phyloP scores from a whole-genome alignment of 805 yeast species.

The Debaryomyces castellii region DNA sequence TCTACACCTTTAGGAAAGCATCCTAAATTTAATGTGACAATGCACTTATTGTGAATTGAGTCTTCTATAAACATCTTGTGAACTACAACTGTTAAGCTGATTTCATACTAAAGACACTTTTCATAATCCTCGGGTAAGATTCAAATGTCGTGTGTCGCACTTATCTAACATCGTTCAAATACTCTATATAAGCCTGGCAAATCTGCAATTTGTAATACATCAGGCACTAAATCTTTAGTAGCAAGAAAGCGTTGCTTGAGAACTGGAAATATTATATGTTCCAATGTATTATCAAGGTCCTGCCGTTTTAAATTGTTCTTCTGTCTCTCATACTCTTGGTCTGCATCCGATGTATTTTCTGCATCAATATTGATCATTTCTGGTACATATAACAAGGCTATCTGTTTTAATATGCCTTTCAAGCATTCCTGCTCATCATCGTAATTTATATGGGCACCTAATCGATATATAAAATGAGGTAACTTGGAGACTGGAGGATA shows the following conservation, averaged over 20 bases:
- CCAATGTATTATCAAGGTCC: conserved; percentile 41
- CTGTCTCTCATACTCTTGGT: conserved; percentile 16
- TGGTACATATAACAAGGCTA: conserved; percentile 76
- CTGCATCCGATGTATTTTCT: conserved; percentile 7
- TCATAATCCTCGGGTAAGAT: not conserved
- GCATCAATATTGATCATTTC: conserved; percentile 36
- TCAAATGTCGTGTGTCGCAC: not conserved
- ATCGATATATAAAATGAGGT: conserved; percentile 61
- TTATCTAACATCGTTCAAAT: conserved; percentile 73
- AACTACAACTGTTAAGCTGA: not conserved
- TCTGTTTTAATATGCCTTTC: conserved; percentile 58
- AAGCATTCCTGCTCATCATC: conserved; percentile 68
- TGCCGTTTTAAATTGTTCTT: conserved; percentile 19
- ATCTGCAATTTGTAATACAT: conserved; percentile 82
- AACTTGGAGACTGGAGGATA: conserved; percentile 63
- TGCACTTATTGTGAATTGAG: conserved; percentile 22
- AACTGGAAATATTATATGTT: conserved; percentile 62
- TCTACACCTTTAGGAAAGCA: conserved; percentile 36
- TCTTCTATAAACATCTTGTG: conserved; percentile 12
- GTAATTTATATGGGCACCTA: conserved; percentile 64
- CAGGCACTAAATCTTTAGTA: conserved; percentile 47
- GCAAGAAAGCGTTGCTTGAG: conserved; percentile 66
- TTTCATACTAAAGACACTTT: not conserved
- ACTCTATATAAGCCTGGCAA: conserved; percentile 88
- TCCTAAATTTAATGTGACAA: conserved; percentile 32